These are phyloP conservation scores for Kwoniella sp. DNA, from an alignment of 768 basidiomycete genomes.

Conservation along the genomic window DNA sequence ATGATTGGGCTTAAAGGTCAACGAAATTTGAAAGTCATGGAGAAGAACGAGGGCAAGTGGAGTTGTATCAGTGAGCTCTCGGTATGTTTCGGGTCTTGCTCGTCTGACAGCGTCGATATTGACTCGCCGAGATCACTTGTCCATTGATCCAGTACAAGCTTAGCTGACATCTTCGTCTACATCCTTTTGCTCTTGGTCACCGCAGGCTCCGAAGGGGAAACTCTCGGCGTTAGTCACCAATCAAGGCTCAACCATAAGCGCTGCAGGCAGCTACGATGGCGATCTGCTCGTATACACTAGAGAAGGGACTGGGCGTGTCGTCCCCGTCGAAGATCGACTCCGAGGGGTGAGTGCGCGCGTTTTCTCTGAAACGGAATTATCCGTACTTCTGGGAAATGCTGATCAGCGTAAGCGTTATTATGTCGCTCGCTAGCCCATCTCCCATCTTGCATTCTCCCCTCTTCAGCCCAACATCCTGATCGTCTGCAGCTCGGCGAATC, in stretches of 20 bases:
- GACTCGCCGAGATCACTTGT: neutral
- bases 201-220: constrained; percentile 8
- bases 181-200: neutral
- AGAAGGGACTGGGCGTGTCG: neutral
- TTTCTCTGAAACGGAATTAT: too few relatives aligned
- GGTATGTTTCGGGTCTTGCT: constrained; percentile 6
- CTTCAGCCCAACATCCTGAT: constrained; percentile 7
- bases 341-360: constrained; percentile 9
- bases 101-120: too few relatives aligned
- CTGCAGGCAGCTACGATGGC: constrained; percentile 7
- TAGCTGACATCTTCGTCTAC: neutral
- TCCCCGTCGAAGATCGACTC: neutral
- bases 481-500: neutral
- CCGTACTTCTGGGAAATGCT: too few relatives aligned
- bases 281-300: constrained; percentile 17
- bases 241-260: neutral
- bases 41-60: constrained; percentile 30
- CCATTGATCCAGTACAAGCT: neutral
- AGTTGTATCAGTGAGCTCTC: constrained; percentile 13
- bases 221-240: constrained; percentile 3
- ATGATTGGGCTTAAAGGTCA: constrained; percentile 4
- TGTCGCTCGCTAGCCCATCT: constrained; percentile 13
- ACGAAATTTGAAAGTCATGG: constrained; percentile 15
- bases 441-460: constrained; percentile 19
- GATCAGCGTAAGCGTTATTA: neutral